These are phyloP conservation scores for Hawksworthiomyces lignivorus DNA, from an alignment of 2,329 filamentous ascomycete species.

Conservation along the genomic window DNA sequence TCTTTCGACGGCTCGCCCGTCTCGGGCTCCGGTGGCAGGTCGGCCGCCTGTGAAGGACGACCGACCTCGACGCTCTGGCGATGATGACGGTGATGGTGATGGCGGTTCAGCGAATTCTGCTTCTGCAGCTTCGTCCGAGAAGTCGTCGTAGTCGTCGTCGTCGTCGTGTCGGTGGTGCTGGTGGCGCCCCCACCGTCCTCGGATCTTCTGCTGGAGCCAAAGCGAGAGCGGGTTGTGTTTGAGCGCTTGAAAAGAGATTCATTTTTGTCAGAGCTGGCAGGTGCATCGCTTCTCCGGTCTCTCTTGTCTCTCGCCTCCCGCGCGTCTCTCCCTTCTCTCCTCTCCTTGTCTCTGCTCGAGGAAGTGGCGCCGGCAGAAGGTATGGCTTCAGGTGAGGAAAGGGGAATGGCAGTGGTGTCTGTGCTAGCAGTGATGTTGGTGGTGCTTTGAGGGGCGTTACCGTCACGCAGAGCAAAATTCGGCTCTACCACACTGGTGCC, in stretches of 20 bases:
- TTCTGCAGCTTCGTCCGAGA: constrained; percentile 8
- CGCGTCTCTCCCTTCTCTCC: constrained; percentile 1
- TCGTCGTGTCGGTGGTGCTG: neutral
- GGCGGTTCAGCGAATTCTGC: constrained; percentile 4
- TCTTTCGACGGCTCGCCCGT: constrained; percentile 9
- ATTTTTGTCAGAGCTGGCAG: constrained; percentile 13
- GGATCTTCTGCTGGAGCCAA: constrained; percentile 15
- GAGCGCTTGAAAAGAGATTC: constrained; percentile 15
- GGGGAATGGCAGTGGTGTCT: neutral
- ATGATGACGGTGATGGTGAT: constrained; percentile 1
- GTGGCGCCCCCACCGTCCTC: constrained; percentile 9
- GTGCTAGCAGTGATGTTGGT: constrained; percentile 5
- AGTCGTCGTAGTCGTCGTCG: neutral
- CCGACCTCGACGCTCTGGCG: constrained; percentile 4
- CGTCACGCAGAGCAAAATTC: constrained; percentile 26
- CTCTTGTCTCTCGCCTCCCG: constrained; percentile 3
- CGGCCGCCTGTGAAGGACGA: neutral
- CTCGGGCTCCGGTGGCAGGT: neutral
- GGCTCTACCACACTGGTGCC: constrained; percentile 21
- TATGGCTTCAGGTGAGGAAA: too few relatives aligned
- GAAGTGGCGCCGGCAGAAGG: too few relatives aligned
- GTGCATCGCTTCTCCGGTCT: constrained; percentile 22
- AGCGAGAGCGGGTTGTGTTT: constrained; percentile 14
- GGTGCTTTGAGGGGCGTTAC: constrained; percentile 20
- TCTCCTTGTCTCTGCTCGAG: constrained; percentile 6